Evolutionary conservation across 257 asterid species (phyloP), one percentile per base, ranked within the genome.

Genomic region (Nicotiana attenuata): DNA sequence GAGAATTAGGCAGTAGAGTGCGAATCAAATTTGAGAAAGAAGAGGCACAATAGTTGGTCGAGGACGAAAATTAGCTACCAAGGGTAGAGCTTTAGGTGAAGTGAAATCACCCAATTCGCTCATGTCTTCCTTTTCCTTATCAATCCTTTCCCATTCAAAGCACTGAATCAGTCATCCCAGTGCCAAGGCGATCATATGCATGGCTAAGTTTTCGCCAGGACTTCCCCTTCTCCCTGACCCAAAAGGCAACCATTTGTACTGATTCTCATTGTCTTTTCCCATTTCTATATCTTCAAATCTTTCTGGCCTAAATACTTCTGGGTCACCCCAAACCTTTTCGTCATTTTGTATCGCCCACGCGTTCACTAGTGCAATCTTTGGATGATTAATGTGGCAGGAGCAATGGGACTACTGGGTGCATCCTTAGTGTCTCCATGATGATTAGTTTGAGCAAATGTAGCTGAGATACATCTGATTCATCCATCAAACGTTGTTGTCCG

Each of bases 71-170:
- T 73, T 13, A 3, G 87, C 90, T 15, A 83, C 31, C 82, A 85
- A 76, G 28, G 90, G 86, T 35, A 68, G 64, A 60, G 83, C 83
- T 66, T 86, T 88, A 16, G 89, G 86, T 84, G 84, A 28, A 8
- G 87, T 78, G 45, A 88, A 11, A 5, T 86, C 90, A 24, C 22
- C 14, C 14, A 83, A 87, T 17, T 87, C 88, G 11, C 41, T 63
- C 90, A 83, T 85, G 76, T 87, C 90, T 24, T 83, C 38, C 56
- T 67, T 45, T 14, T 85, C 90, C 17, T 81, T 3, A 8, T 87
- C 67, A 57, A 22, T 19, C 65, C 65, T 81, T 29, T 87, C 87
- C 63, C 63, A 63, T 3, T 60, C 82, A 79, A 79, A 79, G 63
- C 41, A 79, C 31, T 79, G 76, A 19, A 79, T 41, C 0, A 41